Base-by-base conservation (phyloP, 2,329 filamentous ascomycete species). In the Penicillium hordei region DNA sequence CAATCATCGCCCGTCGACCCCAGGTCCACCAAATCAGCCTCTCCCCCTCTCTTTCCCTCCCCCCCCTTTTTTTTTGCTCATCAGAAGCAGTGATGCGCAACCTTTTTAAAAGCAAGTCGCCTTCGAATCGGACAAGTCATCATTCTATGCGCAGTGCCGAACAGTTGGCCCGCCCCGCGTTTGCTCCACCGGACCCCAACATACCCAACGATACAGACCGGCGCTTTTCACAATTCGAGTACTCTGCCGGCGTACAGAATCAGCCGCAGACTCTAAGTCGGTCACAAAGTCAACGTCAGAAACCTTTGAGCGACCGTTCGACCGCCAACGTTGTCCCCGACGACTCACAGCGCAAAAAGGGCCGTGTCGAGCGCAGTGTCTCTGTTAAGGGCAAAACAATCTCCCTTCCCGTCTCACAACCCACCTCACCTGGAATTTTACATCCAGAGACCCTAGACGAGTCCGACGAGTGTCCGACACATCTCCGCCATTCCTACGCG, bases 271-370 rank as follows among this genome's bases (percentile, higher is more conserved):
- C 55, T 25, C 51, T 66, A 43, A 55, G 56, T 38, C 68, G 68
- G 25, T 68, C 68, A 4, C 66, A 68, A 45, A 70, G 68, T 49
- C 68, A 69, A 21, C 66, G 67, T 48, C 65, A 67, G 50, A 61
- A 61, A 39, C 49, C 48, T 27, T 58, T 55, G 13, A 64, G 56
- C 55, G 63, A 63, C 50, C 58, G 60, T 54, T 54, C 60, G 45
- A 57, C 62, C 21, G 59, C 66, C 58, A 66, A 65, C 63, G 60
- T 65, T 57, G 67, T 69, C 58, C 46, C 62, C 55, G 62, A 66
- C 38, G 65, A 71, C 44, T 63, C 66, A 34, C 33, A 34, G 56
- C 69, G 40, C 55, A 65, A 52, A 63, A 68, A 55, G 53, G 65
- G 53, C 59, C 56, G 67, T 21, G 48, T 71, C 40, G 69, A 69